Evolutionary conservation across 495 filamentous ascomycete genomes (phyloP).

Genomic region (Physcia stellaris): DNA sequence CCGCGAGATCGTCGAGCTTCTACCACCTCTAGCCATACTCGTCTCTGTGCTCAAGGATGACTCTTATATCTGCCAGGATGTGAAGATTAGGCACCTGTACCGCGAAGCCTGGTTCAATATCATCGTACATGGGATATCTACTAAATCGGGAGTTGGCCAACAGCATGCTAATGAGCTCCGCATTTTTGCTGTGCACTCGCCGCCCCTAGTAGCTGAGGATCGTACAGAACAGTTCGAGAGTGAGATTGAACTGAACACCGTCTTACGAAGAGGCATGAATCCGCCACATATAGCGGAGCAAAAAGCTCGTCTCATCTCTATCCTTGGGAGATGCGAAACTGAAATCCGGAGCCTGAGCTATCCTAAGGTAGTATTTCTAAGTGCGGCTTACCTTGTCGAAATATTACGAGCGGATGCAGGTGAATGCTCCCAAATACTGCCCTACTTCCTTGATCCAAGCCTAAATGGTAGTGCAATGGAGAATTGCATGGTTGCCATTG

Average conservation of each 20-base stretch:
- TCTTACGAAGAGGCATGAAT: slow-evolving; percentile 68
- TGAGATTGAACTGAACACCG: slow-evolving; percentile 87
- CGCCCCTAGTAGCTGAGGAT: slow-evolving; percentile 69
- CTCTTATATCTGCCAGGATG: slow-evolving; percentile 34
- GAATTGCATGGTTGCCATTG: slow-evolving; percentile 74
- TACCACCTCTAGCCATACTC: slow-evolving; percentile 70
- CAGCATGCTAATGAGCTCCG: slow-evolving; percentile 58
- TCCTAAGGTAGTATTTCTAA: slow-evolving; percentile 79
- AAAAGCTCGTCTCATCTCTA: slow-evolving; percentile 55
- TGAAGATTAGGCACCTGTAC: slow-evolving; percentile 52
- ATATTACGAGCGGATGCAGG: slow-evolving; percentile 68
- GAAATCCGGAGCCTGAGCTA: slow-evolving; percentile 74
- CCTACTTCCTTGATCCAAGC: slow-evolving; percentile 84
- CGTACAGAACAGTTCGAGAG: slow-evolving; percentile 80
- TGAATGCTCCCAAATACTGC: slow-evolving; percentile 72
- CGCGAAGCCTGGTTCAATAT: slow-evolving; percentile 97
- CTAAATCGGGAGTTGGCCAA: slow-evolving; percentile 51
- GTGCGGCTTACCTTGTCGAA: slow-evolving; percentile 74
- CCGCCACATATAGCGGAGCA: slow-evolving; percentile 64
- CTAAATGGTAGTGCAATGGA: slow-evolving; percentile 67
- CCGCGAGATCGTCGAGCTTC: slow-evolving; percentile 67
- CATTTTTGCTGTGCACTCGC: slow-evolving; percentile 71
- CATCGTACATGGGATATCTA: slow-evolving; percentile 79
- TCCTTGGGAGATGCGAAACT: slow-evolving; percentile 58
- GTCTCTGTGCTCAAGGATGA: slow-evolving; percentile 28